Base-by-base conservation (phyloP, 2,329 filamentous ascomycete genomes). In the Aspergillus costaricaensis region DNA sequence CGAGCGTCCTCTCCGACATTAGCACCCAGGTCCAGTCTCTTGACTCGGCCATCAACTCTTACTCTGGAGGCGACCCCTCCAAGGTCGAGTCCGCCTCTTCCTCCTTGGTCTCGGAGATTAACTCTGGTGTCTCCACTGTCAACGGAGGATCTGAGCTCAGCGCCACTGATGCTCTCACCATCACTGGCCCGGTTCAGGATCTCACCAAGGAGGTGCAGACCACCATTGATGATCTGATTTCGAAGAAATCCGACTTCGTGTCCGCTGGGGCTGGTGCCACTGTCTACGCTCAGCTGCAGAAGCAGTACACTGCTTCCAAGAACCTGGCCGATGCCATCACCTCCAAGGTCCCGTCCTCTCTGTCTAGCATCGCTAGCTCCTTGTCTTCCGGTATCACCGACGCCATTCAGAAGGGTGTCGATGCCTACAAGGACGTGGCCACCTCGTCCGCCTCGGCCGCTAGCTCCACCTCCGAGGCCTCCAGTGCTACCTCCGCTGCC, bases 391-490 rank as follows among this genome's bases (percentile, higher is more conserved):
- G 72, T 56, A 71, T 76, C 62, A 68, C 68, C 62, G 61, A 61
- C 25, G 70, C 70, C 51, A 72, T 76, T 62, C 67, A 75, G 67
- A 67, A 66, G 58, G 73, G 73, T 59, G 55, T 74, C 41, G 65
- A 70, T 52, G 68, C 62, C 53, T 74, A 68, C 64, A 51, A 62
- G 48, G 62, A 66, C 51, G 61, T 58, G 32, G 56, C 53, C n/a
- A 61, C 61, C 38, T 44, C 36, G 4, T 44, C 41, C 19, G 19
- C 61, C 38, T 44, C 36, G 4, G 15, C 41, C 10, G 19, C 17
- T 25, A 10, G 48, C 39, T 38, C 51, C 48, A 47, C 36, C 55
- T 32, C 62, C 17, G 39, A 43, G 39, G 47, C 50, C 21, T 23
- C 50, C 50, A 53, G 51, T 19, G 39, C 53, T 30, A 60, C 57